Base-by-base conservation (phyloP, 2,329 filamentous ascomycete species). In the Graphilbum ipis-grandicollis region DNA sequence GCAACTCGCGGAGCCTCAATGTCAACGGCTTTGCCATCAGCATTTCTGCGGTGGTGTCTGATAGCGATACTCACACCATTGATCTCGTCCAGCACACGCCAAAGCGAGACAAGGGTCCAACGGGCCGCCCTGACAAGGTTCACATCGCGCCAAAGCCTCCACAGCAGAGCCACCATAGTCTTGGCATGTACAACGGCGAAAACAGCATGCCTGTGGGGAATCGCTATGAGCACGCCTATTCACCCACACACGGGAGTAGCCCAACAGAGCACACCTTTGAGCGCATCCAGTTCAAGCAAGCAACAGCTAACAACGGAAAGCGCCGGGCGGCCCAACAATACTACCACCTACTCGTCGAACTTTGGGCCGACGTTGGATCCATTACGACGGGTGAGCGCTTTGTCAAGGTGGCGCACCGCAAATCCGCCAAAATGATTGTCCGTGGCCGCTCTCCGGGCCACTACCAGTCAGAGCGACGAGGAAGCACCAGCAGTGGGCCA, bases 261-360 rank as follows among this genome's bases (percentile, higher is more conserved):
- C 60, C 65, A 5, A 66, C 59, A 7, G 69, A 74, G 45, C 65
- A 73, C 43, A 72, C 66, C 0, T 94, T 92, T 51, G 85, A 93
- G 52, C 75, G 86, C 10, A 90, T 93, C 36, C 85, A 93, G 48
- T 94, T 93, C 67, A 92, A 93, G 54, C 82, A 83, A 45, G 85
- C 86, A 1, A 93, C 85, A 0, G 83, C 84, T 19, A 94, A 93
- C 59, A 94, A 94, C 46, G 85, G 85, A 33, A 93, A 93, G 55
- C 69, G 86, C 46, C 68, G 86, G 39, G 85, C 85, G 1, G 83
- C 85, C 15, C 85, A 94, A 51, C 86, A 93, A 48, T 93, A 85
- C 54, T 93, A 92, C 50, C 82, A 90, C 48, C 65, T 94, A n/a
- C 71, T 92, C 33, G 77, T 93, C 4, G 84, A 93, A 52, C 70